These are phyloP conservation scores for Cylindrodendrum hubeiense DNA, from an alignment of 2,329 filamentous ascomycete species.

Conservation along the genomic window DNA sequence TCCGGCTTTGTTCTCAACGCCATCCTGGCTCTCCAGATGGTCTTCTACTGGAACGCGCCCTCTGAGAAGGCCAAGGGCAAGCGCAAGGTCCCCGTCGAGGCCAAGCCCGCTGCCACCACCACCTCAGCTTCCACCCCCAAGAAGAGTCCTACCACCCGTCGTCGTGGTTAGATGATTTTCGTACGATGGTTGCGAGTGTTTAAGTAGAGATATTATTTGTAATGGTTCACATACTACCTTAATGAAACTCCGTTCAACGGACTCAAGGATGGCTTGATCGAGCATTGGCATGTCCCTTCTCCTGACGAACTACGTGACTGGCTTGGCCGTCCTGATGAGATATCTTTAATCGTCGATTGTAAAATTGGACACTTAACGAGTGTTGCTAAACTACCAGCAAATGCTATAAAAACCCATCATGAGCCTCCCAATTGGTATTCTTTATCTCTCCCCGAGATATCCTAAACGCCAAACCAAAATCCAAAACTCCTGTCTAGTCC, in stretches of 20 bases:
- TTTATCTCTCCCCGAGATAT: not conserved
- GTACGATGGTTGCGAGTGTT: constrained; percentile 26
- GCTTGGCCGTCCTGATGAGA: too few relatives aligned
- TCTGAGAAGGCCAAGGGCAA: constrained; percentile 61
- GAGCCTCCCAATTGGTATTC: constrained; percentile 31
- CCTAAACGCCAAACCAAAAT: constrained; percentile 14
- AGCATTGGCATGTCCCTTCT: not conserved
- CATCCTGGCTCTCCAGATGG: constrained; percentile 88
- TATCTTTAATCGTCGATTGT: not conserved
- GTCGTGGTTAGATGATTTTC: constrained; percentile 53
- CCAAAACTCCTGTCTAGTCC: constrained; percentile 18
- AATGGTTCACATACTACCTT: constrained; percentile 21
- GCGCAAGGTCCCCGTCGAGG: constrained; percentile 50
- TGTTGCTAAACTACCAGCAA: not conserved
- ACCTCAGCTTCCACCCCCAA: constrained; percentile 48
- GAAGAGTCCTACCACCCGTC: constrained; percentile 59
- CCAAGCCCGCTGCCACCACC: constrained; percentile 45
- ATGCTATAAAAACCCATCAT: not conserved
- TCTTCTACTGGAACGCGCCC: constrained; percentile 93
- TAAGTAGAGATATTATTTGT: constrained; percentile 33
- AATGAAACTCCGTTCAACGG: constrained; percentile 9
- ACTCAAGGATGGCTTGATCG: not conserved
- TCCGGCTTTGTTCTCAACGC: constrained; percentile 92
- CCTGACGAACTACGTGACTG: not conserved
- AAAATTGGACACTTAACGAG: too few relatives aligned